phyloP scores from a whole-genome alignment of 129 eudicot genomes.

The Saussurea involucrata region DNA sequence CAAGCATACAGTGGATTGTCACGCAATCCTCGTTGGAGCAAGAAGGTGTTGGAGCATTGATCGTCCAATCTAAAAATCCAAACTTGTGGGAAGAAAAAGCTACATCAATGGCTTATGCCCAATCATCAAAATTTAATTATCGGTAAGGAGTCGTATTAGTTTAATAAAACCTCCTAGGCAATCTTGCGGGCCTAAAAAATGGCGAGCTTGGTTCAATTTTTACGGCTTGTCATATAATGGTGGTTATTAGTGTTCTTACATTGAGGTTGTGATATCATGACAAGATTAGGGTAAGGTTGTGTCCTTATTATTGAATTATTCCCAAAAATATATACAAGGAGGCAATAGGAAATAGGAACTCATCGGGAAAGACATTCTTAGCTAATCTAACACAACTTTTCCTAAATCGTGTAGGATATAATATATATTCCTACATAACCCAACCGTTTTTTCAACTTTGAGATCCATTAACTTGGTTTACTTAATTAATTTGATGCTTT shows the following conservation, averaged over 20 bases:
- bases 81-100: too few relatives aligned
- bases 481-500: background rate
- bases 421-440: background rate
- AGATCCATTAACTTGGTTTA: background rate
- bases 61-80: too few relatives aligned
- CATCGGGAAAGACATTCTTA: background rate
- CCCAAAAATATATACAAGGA: background rate
- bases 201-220: background rate
- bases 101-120: too few relatives aligned
- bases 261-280: background rate
- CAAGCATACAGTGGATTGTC: too few relatives aligned
- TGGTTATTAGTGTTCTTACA: background rate
- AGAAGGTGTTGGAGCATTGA: background rate
- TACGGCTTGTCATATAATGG: background rate
- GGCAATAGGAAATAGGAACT: background rate
- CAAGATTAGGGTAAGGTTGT: background rate
- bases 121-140: too few relatives aligned
- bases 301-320: background rate
- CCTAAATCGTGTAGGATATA: background rate
- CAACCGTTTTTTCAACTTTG: background rate
- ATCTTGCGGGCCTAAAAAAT: background rate
- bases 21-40: background rate
- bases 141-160: background rate
- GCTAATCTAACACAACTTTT: background rate
- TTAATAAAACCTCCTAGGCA: background rate